phyloP scores from a whole-genome alignment of 345 rosid species.

The Eucalyptus polyanthemos region DNA sequence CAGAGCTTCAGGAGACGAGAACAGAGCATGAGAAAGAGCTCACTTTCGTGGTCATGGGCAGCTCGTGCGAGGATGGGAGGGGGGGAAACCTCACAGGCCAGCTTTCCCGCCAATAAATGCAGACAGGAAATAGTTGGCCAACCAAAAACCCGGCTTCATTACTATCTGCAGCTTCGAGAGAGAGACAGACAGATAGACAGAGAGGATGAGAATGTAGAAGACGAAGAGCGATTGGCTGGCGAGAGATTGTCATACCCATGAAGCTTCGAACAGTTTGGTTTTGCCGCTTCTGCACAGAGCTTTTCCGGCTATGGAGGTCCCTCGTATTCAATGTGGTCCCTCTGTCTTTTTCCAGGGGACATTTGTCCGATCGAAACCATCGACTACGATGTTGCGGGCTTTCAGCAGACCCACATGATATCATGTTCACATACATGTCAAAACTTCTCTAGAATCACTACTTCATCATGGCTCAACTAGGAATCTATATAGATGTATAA shows the following conservation, averaged over 20 bases:
- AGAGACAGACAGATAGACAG: not conserved
- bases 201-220: not conserved
- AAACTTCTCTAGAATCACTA: not conserved
- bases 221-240: not conserved
- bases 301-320: not conserved
- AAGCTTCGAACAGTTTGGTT: not conserved
- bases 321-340: not conserved
- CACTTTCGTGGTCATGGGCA: not conserved
- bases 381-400: not conserved
- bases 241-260: not conserved
- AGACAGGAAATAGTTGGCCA: slow-evolving; percentile 1
- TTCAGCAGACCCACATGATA: not conserved
- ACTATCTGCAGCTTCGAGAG: not conserved
- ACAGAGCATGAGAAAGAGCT: not conserved
- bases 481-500: not conserved
- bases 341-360: not conserved
- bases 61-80: not conserved
- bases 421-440: not conserved
- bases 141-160: slow-evolving; percentile 11
- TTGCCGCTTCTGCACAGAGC: not conserved
- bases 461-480: not conserved
- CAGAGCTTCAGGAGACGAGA: not conserved
- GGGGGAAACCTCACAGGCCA: not conserved
- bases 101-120: slow-evolving; percentile 17
- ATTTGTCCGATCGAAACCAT: not conserved